A percentile compares a stretch with the other conserved stretches of the same genome.
Evolutionary conservation across 2,329 filamentous ascomycete genomes (phyloP).

Genomic region (Penicillium sp.): DNA sequence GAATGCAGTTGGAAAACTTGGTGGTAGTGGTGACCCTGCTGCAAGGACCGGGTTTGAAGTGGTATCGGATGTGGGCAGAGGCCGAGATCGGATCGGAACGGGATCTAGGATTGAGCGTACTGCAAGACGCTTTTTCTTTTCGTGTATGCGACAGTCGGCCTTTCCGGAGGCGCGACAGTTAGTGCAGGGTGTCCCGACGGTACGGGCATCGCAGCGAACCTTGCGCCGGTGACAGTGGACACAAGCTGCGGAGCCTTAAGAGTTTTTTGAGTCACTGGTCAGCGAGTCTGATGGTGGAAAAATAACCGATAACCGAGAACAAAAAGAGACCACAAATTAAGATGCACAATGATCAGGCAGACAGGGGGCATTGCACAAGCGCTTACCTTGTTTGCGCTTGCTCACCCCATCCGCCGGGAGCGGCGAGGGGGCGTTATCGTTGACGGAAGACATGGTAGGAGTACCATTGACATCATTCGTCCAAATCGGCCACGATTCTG

Average conservation of each 20-base stretch:
- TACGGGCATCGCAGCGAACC: slow-evolving; percentile 51
- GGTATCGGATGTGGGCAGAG: slow-evolving; percentile 28
- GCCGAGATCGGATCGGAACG: slow-evolving; percentile 47
- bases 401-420: slow-evolving; percentile 34
- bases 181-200: slow-evolving; percentile 49
- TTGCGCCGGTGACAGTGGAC: slow-evolving; percentile 52
- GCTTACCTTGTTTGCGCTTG: slow-evolving; percentile 41
- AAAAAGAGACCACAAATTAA: neutral
- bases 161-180: slow-evolving; percentile 47
- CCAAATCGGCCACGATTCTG: slow-evolving; percentile 22
- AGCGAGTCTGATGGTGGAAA: neutral
- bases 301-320: neutral
- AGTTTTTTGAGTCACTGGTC: slow-evolving; percentile 16
- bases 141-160: slow-evolving; percentile 47
- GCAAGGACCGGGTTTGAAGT: slow-evolving; percentile 21
- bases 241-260: slow-evolving; percentile 46
- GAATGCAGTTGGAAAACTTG: slow-evolving; percentile 30
- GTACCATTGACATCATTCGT: slow-evolving; percentile 26
- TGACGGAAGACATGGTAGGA: slow-evolving; percentile 39
- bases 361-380: neutral
- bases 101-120: slow-evolving; percentile 43
- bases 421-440: slow-evolving; percentile 32
- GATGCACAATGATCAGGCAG: neutral
- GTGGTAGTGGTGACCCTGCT: slow-evolving; percentile 18
- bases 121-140: slow-evolving; percentile 50